Percentiles rank a stretch among this genome's conserved stretches.
phyloP scores from a whole-genome alignment of 1,139 yeast genomes.

The Zygosaccharomyces pseudobailii region DNA sequence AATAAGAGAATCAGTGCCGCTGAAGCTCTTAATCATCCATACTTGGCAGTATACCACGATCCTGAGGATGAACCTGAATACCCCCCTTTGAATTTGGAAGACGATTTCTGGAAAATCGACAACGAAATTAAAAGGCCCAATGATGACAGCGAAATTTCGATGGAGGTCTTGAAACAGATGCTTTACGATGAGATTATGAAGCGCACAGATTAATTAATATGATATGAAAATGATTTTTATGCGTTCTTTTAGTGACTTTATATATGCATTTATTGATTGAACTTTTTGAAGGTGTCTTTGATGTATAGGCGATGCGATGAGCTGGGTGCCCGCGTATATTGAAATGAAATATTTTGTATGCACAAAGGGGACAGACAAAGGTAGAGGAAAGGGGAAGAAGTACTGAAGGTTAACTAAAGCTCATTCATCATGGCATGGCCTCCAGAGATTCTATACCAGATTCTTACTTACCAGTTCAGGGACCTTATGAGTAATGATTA shows the following conservation, averaged over 20 bases:
- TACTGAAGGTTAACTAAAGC: not conserved
- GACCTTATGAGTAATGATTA: conserved; percentile 39
- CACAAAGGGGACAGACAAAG: not conserved
- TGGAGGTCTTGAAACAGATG: conserved; percentile 42
- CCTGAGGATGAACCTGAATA: conserved; percentile 69
- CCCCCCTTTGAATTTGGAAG: conserved; percentile 43
- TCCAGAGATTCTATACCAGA: conserved; percentile 37
- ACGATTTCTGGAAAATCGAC: conserved; percentile 60
- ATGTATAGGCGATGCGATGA: conserved; percentile 1
- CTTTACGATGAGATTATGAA: conserved; percentile 53
- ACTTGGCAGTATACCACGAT: conserved; percentile 61
- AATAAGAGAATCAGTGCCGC: conserved; percentile 57
- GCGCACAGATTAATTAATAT: conserved; percentile 20
- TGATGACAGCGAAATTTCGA: conserved; percentile 31
- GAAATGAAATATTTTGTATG: not conserved
- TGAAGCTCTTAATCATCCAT: conserved; percentile 65
- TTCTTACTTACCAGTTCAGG: conserved; percentile 38
- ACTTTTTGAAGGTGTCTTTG: conserved; percentile 2
- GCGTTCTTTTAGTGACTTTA: not conserved
- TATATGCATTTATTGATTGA: conserved; percentile 1
- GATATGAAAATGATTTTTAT: not conserved
- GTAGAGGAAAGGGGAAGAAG: not conserved
- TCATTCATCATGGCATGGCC: conserved; percentile 22
- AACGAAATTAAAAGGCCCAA: conserved; percentile 43
- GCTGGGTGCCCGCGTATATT: not conserved